phyloP scores from a whole-genome alignment of 805 yeast species.

The Lipomyces yamadae region DNA sequence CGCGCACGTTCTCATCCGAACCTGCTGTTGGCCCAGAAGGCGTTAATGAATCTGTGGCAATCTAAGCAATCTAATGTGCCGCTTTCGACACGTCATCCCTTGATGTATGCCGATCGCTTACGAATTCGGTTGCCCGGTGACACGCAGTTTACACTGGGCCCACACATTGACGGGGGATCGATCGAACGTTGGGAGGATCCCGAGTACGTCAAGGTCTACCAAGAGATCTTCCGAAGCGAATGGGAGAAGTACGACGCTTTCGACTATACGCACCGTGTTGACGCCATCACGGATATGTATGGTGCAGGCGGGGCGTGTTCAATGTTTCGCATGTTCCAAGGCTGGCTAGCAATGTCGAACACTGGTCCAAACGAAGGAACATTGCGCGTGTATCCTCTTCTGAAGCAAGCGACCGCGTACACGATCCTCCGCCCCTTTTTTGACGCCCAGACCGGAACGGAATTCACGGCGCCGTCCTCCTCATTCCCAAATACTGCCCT shows the following conservation, averaged over 20 bases:
- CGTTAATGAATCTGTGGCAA: constrained; percentile 45
- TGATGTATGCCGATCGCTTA: constrained; percentile 52
- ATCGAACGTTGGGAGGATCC: constrained; percentile 55
- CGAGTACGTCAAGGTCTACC: constrained; percentile 48
- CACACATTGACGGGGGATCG: constrained; percentile 53
- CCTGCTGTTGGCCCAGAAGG: constrained; percentile 42
- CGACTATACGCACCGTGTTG: constrained; percentile 46
- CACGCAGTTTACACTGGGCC: constrained; percentile 44
- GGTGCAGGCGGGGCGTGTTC: constrained; percentile 45
- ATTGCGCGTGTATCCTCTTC: constrained; percentile 47
- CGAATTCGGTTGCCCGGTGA: constrained; percentile 52
- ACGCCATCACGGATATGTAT: constrained; percentile 47
- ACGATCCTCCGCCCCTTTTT: constrained; percentile 49
- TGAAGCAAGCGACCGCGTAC: constrained; percentile 50
- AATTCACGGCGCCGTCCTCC: constrained; percentile 11
- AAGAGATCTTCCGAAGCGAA: constrained; percentile 47
- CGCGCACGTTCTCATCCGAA: constrained; percentile 51
- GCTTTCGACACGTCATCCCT: constrained; percentile 45
- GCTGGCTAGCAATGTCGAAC: constrained; percentile 51
- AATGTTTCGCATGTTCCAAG: constrained; percentile 52
- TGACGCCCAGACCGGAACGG: constrained; percentile 1
- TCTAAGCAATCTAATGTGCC: constrained; percentile 41
- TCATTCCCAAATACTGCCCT: constrained; percentile 20
- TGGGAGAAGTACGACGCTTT: constrained; percentile 55
- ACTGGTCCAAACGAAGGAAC: constrained; percentile 51